These are phyloP conservation scores for Quillaja saponaria DNA, from an alignment of 306 rosid genomes.

Conservation along the genomic window DNA sequence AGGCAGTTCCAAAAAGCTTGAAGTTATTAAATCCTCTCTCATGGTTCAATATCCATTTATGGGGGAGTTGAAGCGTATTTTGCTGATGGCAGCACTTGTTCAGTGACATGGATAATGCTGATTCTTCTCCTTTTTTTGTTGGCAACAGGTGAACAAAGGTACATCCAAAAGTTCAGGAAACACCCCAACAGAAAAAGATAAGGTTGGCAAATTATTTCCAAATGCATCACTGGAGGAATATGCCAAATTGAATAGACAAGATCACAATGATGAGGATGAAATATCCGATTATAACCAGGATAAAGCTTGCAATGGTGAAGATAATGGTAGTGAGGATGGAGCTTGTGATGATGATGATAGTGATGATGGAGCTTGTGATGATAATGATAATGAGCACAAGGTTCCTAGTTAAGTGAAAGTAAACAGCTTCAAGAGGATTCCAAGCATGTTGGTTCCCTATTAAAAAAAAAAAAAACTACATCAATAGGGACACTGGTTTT, in stretches of 20 bases:
- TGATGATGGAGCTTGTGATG: conserved; percentile 6
- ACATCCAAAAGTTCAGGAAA: conserved; percentile 44
- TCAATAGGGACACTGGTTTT: conserved; percentile 5
- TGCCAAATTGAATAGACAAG: conserved; percentile 43
- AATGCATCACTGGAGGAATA: conserved; percentile 62
- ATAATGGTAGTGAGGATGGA: conserved; percentile 30
- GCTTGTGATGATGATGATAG: conserved; percentile 22
- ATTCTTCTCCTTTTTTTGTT: conserved; percentile 19
- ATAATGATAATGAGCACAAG: conserved; percentile 8
- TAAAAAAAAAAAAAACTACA: conserved; percentile 16
- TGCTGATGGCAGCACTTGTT: not conserved
- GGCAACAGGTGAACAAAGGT: conserved; percentile 67
- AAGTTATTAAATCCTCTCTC: not conserved
- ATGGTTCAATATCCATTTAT: not conserved
- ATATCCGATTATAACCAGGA: conserved; percentile 12
- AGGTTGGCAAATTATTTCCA: conserved; percentile 63
- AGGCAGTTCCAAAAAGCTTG: not conserved
- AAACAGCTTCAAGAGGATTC: conserved; percentile 10
- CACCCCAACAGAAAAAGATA: conserved; percentile 38
- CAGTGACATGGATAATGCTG: not conserved
- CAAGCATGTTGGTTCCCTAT: conserved; percentile 10
- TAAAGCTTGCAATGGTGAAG: conserved; percentile 15
- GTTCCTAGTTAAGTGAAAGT: conserved; percentile 13
- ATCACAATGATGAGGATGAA: not conserved
- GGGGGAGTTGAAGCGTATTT: not conserved